Evolutionary conservation across 495 filamentous ascomycete species (phyloP).

Genomic region (Platismatia glauca): DNA sequence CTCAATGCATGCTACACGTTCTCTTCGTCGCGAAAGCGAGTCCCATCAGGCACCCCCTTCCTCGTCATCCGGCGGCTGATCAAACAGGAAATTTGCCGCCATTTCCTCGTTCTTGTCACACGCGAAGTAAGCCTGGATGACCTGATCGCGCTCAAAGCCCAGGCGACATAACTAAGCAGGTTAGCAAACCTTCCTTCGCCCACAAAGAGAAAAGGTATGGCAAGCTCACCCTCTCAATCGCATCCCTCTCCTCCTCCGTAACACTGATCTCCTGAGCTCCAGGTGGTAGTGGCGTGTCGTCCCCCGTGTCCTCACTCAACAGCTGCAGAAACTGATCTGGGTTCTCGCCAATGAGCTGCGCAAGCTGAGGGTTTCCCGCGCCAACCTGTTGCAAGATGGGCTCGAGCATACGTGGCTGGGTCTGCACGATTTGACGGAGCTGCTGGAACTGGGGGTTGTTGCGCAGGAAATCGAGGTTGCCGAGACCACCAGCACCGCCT

Average conservation of each 20-base stretch:
- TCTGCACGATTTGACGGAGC: slow-evolving; percentile 90
- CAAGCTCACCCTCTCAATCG: slow-evolving; percentile 81
- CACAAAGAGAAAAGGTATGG: neutral
- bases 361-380: slow-evolving; percentile 91
- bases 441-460: slow-evolving; percentile 97
- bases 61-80: slow-evolving; percentile 85
- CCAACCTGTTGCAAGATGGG: slow-evolving; percentile 93
- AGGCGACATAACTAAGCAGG: slow-evolving; percentile 68
- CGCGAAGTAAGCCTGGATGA: slow-evolving; percentile 97
- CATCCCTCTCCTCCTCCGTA: slow-evolving; percentile 91
- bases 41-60: slow-evolving; percentile 28
- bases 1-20: neutral
- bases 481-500: slow-evolving; percentile 47
- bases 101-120: slow-evolving; percentile 99
- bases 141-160: slow-evolving; percentile 84
- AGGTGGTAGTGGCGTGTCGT: slow-evolving; percentile 69
- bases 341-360: slow-evolving; percentile 77
- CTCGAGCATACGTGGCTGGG: slow-evolving; percentile 96
- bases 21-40: neutral
- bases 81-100: slow-evolving; percentile 95
- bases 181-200: slow-evolving; percentile 28
- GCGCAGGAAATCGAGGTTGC: slow-evolving; percentile 88
- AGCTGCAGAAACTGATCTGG: slow-evolving; percentile 88
- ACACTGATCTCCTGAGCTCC: slow-evolving; percentile 84
- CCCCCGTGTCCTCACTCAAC: slow-evolving; percentile 68